These are phyloP conservation scores for Fonsecaea pedrosoi DNA, from an alignment of 2,329 filamentous ascomycete species.

Conservation along the genomic window DNA sequence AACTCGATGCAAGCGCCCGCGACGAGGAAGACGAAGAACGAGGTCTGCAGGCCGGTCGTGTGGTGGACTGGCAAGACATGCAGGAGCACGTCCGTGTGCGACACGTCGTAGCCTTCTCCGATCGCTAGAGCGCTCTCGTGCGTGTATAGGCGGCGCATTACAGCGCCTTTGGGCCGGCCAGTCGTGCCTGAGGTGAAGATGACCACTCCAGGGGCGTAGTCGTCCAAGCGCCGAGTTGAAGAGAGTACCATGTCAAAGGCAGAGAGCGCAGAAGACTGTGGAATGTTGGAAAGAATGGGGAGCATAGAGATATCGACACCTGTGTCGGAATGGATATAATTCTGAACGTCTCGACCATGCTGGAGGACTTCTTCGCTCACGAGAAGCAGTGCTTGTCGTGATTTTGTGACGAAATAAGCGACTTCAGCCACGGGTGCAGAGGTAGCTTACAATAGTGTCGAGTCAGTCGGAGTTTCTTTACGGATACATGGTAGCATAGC, in stretches of 20 bases:
- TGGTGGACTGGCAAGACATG: conserved; percentile 43
- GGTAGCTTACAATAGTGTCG: neutral
- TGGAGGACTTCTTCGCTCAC: neutral
- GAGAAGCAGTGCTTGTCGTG: conserved; percentile 7
- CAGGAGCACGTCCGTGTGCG: conserved; percentile 42
- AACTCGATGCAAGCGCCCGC: conserved; percentile 51
- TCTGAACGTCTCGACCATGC: no score
- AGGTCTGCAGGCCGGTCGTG: conserved; percentile 40
- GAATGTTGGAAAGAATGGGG: conserved; percentile 32
- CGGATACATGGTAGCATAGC: no score
- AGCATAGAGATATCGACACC: conserved; percentile 32
- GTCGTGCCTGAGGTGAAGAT: conserved; percentile 42
- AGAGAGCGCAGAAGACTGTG: neutral
- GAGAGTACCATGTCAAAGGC: conserved; percentile 11
- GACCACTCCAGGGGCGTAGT: conserved; percentile 31
- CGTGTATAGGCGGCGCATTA: conserved; percentile 28
- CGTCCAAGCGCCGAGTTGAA: conserved; percentile 4
- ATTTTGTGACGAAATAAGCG: conserved; percentile 14
- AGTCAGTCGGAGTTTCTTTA: no score
- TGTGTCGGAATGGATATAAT: conserved; percentile 5
- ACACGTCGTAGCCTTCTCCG: conserved; percentile 36
- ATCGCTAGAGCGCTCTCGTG: conserved; percentile 37
- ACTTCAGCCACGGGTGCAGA: neutral
- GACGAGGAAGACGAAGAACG: conserved; percentile 47
- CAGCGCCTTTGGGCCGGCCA: conserved; percentile 37